phyloP scores from a whole-genome alignment of 768 basidiomycete genomes.

The Amanita rimosa region DNA sequence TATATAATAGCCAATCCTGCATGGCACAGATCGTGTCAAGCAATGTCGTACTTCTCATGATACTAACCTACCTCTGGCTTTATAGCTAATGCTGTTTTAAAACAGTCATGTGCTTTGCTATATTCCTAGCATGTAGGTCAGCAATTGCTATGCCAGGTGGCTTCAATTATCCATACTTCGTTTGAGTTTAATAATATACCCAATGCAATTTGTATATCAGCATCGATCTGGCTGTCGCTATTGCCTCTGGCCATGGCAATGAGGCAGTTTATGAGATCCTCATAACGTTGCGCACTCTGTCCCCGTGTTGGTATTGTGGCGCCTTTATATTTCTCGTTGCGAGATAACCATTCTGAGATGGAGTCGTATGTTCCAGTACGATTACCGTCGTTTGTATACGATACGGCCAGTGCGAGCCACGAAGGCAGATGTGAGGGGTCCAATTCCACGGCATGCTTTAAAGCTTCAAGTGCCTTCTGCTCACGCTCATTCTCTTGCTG shows the following conservation, averaged over 20 bases:
- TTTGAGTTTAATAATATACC: conserved; percentile 88
- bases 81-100: conserved; percentile 76
- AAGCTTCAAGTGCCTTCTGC: conserved; percentile 76
- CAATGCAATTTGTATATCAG: conserved; percentile 91
- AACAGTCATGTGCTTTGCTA: conserved; percentile 88
- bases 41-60: neutral
- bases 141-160: neutral
- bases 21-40: neutral
- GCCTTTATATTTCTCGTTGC: conserved; percentile 44
- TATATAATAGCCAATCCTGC: conserved; percentile 88
- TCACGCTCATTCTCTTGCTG: conserved; percentile 99
- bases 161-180: conserved; percentile 43
- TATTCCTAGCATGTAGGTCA: conserved; percentile 52
- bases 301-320: conserved; percentile 31
- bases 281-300: conserved; percentile 27
- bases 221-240: conserved; percentile 57
- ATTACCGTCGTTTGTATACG: conserved; percentile 83
- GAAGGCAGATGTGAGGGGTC: conserved; percentile 67
- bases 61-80: conserved; percentile 64
- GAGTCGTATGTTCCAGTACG: conserved; percentile 64
- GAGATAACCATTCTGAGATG: conserved; percentile 74
- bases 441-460: conserved; percentile 70
- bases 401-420: conserved; percentile 87
- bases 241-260: conserved; percentile 68
- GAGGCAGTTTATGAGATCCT: conserved; percentile 58